Evolutionary conservation across 1,139 yeast genomes (phyloP).

Genomic region (Wickerhamomyces sp.): DNA sequence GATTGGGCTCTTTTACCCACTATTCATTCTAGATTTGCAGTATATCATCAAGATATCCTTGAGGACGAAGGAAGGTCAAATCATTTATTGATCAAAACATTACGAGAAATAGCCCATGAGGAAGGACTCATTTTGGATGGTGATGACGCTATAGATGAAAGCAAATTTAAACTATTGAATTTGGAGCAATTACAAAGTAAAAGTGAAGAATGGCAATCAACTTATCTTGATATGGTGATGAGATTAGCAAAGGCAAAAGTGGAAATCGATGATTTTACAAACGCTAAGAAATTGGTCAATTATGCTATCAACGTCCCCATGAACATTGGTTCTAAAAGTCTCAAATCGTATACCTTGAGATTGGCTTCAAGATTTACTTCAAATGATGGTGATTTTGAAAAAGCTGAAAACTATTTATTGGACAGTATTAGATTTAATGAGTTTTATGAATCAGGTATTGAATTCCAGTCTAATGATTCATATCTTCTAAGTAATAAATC

Average conservation of each 20-base stretch:
- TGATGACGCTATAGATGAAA: conserved; percentile 6
- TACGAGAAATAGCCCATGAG: conserved; percentile 21
- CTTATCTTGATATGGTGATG: conserved; percentile 34
- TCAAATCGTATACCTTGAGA: conserved; percentile 26
- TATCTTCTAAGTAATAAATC: conserved; percentile 15
- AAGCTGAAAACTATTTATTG: conserved; percentile 34
- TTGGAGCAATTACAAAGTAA: conserved; percentile 15
- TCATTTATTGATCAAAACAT: conserved; percentile 22
- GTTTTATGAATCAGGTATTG: conserved; percentile 18
- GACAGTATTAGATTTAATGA: conserved; percentile 36
- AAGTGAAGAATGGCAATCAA: conserved; percentile 29
- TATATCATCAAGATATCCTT: conserved; percentile 24
- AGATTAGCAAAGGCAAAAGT: conserved; percentile 31
- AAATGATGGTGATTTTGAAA: conserved; percentile 20
- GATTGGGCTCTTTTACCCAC: conserved; percentile 29
- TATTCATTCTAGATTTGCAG: conserved; percentile 25
- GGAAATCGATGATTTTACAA: conserved; percentile 23
- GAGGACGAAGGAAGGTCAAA: conserved; percentile 20
- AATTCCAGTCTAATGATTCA: conserved; percentile 17
- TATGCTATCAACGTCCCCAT: conserved; percentile 26
- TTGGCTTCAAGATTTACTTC: conserved; percentile 20
- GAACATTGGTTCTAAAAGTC: conserved; percentile 26
- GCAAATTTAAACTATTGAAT: conserved; percentile 24
- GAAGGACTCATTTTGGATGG: conserved; percentile 18
- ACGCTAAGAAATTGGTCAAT: conserved; percentile 28